Base-by-base conservation (phyloP, 78 protist species). In the Bodo saltans region DNA sequence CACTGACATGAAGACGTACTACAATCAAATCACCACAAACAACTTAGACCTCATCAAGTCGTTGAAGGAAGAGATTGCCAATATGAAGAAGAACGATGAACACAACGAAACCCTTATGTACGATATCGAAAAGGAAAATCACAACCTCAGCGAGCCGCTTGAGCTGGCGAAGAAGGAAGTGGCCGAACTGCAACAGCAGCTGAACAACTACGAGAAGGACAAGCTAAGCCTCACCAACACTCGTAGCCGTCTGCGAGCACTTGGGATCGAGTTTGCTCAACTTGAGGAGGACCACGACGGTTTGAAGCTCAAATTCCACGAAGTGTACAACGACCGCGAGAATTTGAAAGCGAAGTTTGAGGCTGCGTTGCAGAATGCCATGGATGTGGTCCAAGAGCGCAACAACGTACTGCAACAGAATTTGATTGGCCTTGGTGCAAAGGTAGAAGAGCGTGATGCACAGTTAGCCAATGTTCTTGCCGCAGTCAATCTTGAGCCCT, bases 11-110 rank as follows among this genome's bases (percentile, higher is more conserved):
- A 93, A 90, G 78, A 37, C 39, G 29, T 93, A 90, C 90, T 93
- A 89, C 88, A 88, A 88, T 76, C 91, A 90, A 83, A 88, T 93
- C 71, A 93, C 96, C 30, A 84, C 74, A 78, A 88, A 85, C 89
- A 90, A 90, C 79, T 71, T 93, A 28, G 92, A 88, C 67, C 78
- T 93, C 42, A 93, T 93, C 88, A 47, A 79, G 40, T 84, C 93
- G 35, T 89, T 93, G 69, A 90, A 90, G 91, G 95, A 86, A 47
- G 83, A 88, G 12, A 35, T 86, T 35, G 85, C 79, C 52, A 87
- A 81, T 34, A 81, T 88, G 92, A 81, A 83, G 78, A 81, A 83
- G 83, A 76, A 80, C 74, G 91, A 90, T 73, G 82, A 72, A 30
- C 27, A 76, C 12, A 84, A 87, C 70, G 89, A 86, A 73, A 89